Evolutionary conservation across 495 filamentous ascomycete genomes (phyloP), one percentile per base, ranked within the genome.

Genomic region (Penicillium malachiteum): DNA sequence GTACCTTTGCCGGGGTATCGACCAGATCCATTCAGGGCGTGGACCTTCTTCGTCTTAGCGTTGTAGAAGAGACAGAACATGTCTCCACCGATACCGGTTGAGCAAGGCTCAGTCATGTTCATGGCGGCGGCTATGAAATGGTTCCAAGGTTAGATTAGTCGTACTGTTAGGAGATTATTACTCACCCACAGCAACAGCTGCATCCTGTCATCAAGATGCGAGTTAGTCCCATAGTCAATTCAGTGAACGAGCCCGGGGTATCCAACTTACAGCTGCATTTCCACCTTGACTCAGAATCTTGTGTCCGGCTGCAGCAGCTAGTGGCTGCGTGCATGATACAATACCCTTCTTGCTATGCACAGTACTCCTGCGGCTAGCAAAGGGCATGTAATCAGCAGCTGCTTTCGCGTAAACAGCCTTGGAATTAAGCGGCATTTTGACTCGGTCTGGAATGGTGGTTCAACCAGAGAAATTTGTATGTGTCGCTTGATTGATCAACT

Each of bases 31-130:
- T 98, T 98, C 57, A 98, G 71, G 8, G 90, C 88, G 55, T 84
- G 86, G 10, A 97, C 84, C 54, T 87, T 89, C 62, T 86, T 87
- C 0, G 86, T 93, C 59, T 87, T 83, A 47, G 89, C 87, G 64
- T 91, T 80, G 74, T 95, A 97, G 80, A 86, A 97, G 9, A 98
- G 85, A 69, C 91, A 96, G 78, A 98, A 98, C 85, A 96, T 91
- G 73, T 98, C 94, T 33, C 94, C 94, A 55, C 95, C 94, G 57
- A 98, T 96, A n/a, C 94, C 94, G 3, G 94, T 97, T 0, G 87
- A 92, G 39, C 86, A 83, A 11, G 94, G 95, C 65, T 98, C 95
- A 4, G 95, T 96, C 70, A 97, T 84, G 72, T 96, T 97, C 26
- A 98, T 73, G 30, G 82, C 90, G 37, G 94, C 94, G 42, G 92